These are phyloP conservation scores for Hyaloperonospora arabidopsidis DNA, from an alignment of 352 stramenopile genomes.

Conservation along the genomic window DNA sequence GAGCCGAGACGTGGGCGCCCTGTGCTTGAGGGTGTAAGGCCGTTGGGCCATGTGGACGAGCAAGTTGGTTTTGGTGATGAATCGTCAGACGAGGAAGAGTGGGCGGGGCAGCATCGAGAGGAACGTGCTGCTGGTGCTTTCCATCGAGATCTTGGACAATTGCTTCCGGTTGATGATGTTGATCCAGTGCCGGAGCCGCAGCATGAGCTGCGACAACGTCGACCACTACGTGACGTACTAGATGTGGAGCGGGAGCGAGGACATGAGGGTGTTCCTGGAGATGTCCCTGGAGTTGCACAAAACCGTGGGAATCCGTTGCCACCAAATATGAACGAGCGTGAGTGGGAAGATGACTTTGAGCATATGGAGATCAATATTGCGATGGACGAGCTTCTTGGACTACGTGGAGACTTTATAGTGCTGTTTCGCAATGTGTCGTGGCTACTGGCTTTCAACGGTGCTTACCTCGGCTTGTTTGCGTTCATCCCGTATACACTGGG, in stretches of 20 bases:
- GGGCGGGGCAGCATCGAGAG: constrained; percentile 23
- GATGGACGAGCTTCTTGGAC: constrained; percentile 94
- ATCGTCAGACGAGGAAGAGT: constrained; percentile 51
- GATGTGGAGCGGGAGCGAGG: constrained; percentile 14
- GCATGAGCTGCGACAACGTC: constrained; percentile 39
- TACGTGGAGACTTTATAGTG: constrained; percentile 90
- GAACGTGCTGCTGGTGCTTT: constrained; percentile 40
- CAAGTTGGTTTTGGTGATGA: constrained; percentile 34
- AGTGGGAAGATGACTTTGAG: constrained; percentile 86
- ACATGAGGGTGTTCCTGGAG: constrained; percentile 14
- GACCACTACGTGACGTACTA: constrained; percentile 14
- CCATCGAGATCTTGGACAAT: constrained; percentile 28
- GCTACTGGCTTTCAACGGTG: constrained; percentile 95
- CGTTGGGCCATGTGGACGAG: constrained; percentile 37
- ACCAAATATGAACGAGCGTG: constrained; percentile 41
- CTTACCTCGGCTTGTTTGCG: constrained; percentile 93
- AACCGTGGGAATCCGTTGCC: constrained; percentile 34
- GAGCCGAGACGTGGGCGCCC: constrained; percentile 25
- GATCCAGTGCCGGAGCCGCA: constrained; percentile 22
- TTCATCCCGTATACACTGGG: constrained; percentile 94
- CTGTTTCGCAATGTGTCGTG: constrained; percentile 95
- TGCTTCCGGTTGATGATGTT: constrained; percentile 14
- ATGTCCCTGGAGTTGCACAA: constrained; percentile 21
- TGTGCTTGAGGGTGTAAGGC: constrained; percentile 31
- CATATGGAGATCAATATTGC: constrained; percentile 93